Evolutionary conservation across 176 grass and related monocot genomes (phyloP), one percentile per base, ranked within the genome.

Genomic region (Microstegium vimineum): DNA sequence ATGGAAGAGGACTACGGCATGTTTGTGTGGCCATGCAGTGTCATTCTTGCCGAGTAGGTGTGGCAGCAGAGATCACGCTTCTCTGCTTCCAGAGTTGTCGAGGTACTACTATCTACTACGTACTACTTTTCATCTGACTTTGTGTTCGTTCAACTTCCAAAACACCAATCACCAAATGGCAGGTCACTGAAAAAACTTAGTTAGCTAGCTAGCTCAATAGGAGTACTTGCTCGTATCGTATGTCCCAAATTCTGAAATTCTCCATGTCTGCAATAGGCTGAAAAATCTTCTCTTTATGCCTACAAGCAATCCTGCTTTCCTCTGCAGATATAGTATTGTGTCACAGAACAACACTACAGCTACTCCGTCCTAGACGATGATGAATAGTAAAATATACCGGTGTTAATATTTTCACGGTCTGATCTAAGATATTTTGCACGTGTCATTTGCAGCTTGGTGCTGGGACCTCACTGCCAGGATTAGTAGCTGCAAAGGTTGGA

Each of bases 401-500:
- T 43, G 14, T 43, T 43, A 12, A 11, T 13, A 43, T n/a, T 12
- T 43, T 74, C 81, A 25, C 14, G 0, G 31, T 54, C 18, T 43
- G 6, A 22, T 83, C 6, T 79, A 73, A 74, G n/a, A n/a, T n/a
- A n/a, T n/a, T 87, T 71, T 40, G 3, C 0, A 45, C 41, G 9
- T 32, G 4, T 1, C 33, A 70, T 36, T 73, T 86, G 7, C 66
- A 97, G 87, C 73, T 97, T 52, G 90, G 92, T 52, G 90, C 91
- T n/a, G 92, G 92, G 36, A 97, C 92, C 20, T 94, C 92, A 33
- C 52, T 94, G 34, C 94, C 90, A 6, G 92, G 94, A 15, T 74
- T 97, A 76, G 92, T 94, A 82, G 92, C 94, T 69, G 85, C 94
- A n/a, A 92, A 94, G 56, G 73, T 90, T 74, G 90, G 91, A 64